These are phyloP conservation scores for Leptographium radiaticola DNA, from an alignment of 2,329 filamentous ascomycete genomes.

Conservation along the genomic window DNA sequence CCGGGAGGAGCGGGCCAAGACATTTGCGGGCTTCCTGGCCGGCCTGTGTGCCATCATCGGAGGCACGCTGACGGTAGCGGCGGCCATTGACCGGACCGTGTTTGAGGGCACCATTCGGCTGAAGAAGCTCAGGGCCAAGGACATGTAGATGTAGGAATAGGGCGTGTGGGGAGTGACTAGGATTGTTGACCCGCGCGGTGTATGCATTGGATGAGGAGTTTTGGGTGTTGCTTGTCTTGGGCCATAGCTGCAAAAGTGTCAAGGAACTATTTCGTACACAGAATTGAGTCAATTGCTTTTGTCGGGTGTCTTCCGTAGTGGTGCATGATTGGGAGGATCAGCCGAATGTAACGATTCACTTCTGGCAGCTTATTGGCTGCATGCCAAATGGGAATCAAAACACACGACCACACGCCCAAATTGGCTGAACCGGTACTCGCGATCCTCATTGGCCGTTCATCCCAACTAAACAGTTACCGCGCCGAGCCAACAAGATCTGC, in stretches of 20 bases:
- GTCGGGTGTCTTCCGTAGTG: too few relatives aligned
- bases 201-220: conserved; percentile 1
- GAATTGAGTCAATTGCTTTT: background rate
- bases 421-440: too few relatives aligned
- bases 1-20: conserved; percentile 78
- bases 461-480: too few relatives aligned
- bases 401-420: too few relatives aligned
- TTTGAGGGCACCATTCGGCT: conserved; percentile 79
- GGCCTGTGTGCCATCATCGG: conserved; percentile 91
- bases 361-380: background rate
- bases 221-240: conserved; percentile 5
- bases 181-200: background rate
- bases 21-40: conserved; percentile 82
- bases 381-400: background rate
- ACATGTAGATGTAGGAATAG: conserved; percentile 25
- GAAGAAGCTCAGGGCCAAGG: conserved; percentile 70
- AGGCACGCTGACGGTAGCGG: conserved; percentile 88
- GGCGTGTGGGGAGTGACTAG: background rate
- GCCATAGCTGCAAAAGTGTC: background rate
- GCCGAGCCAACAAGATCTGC: too few relatives aligned
- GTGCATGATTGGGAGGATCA: too few relatives aligned
- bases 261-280: background rate
- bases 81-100: conserved; percentile 77
- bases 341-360: background rate
- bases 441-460: too few relatives aligned